Evolutionary conservation across 805 yeast species (phyloP), one percentile per base, ranked within the genome.

Genomic region (Lipomyces japonicus): DNA sequence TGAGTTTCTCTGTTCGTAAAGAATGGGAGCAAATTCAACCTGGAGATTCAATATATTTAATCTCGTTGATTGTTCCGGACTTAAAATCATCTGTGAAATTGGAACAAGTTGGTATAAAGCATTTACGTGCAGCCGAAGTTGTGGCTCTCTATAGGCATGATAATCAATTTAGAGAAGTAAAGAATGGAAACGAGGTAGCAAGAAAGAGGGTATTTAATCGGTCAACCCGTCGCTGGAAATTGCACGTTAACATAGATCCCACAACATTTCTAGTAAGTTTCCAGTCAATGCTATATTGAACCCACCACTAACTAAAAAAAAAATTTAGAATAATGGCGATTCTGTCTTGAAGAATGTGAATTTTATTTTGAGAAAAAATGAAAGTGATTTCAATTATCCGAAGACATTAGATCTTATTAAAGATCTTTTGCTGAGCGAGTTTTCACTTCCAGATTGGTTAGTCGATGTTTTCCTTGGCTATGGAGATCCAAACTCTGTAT

Each of bases 391-490:
- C n/a, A n/a, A n/a, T n/a, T n/a, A n/a, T n/a, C n/a, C n/a, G n/a
- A n/a, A n/a, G n/a, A n/a, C n/a, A n/a, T n/a, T n/a, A n/a, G n/a
- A n/a, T n/a, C n/a, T n/a, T n/a, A 7, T 28, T 7, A 56, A 24
- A 30, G 51, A 14, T 9, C 50, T 46, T 25, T 48, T 40, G 5
- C 25, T 3, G 12, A 39, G 34, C 45, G 55, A 36, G 28, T 38
- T 40, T 7, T 18, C 28, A 3, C 32, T 70, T 0, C 74, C 74
- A 0, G 62, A 59, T 1, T 72, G 76, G 76, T 43, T 72, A 0
- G 34, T 51, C 6, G 68, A 68, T 25, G 41, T 53, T 16, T 52
- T 71, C 23, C 39, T 72, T 30, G 73, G 57, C 6, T 66, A 60
- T 56, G 72, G 71, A 2, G 58, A 55, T 37, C 64, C 68, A 3